Evolutionary conservation across 352 stramenopile species (phyloP).

Genomic region (Pythium sp.): DNA sequence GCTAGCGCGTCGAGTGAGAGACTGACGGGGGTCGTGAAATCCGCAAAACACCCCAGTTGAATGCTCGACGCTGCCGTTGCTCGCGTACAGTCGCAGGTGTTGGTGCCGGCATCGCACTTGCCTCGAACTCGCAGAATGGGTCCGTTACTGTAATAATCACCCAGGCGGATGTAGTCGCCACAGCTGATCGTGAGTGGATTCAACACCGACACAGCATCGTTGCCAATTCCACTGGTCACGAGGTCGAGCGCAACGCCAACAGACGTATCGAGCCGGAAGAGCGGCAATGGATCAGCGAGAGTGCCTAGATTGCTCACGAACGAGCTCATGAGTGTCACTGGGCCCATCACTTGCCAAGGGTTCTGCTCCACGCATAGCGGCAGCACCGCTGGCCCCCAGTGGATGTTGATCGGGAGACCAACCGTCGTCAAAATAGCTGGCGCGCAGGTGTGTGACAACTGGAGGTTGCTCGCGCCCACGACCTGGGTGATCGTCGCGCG

Average conservation of each 20-base stretch:
- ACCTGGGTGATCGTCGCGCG: conserved; percentile 22
- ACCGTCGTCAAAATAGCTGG: conserved; percentile 19
- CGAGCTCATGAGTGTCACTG: conserved; percentile 15
- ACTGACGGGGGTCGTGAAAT: conserved; percentile 40
- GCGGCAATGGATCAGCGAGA: conserved; percentile 40
- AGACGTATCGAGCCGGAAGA: conserved; percentile 58
- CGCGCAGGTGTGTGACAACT: conserved; percentile 32
- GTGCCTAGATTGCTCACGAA: conserved; percentile 31
- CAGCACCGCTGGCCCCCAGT: conserved; percentile 66
- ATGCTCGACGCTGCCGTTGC: conserved; percentile 25
- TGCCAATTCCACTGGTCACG: conserved; percentile 20
- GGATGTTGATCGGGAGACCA: conserved; percentile 36
- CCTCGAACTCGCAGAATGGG: conserved; percentile 61
- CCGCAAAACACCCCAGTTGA: conserved; percentile 42
- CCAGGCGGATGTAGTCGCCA: conserved; percentile 66
- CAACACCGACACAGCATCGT: conserved; percentile 34
- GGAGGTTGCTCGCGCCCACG: conserved; percentile 22
- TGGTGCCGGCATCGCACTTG: conserved; percentile 42
- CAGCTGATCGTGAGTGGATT: conserved; percentile 44
- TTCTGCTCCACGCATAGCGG: conserved; percentile 51
- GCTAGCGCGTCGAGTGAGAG: conserved; percentile 38
- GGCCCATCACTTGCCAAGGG: conserved; percentile 47
- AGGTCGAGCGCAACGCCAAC: conserved; percentile 44
- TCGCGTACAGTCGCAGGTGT: conserved; percentile 39
- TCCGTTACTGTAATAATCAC: conserved; percentile 32